Evolutionary conservation across 257 asterid genomes (phyloP).

Genomic region (Solanum paucissectum): DNA sequence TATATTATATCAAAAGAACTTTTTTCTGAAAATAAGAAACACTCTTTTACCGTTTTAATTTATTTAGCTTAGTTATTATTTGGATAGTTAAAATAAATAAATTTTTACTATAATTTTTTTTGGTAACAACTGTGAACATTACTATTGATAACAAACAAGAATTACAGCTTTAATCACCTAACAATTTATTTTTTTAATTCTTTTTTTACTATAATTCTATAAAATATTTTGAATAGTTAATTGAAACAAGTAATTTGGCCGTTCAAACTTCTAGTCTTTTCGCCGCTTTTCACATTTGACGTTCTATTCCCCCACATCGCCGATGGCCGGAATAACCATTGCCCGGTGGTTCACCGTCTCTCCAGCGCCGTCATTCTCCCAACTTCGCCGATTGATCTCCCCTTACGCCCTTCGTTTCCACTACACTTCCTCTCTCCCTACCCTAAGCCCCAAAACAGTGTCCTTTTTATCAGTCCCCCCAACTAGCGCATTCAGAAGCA

Average conservation of each 20-base stretch:
- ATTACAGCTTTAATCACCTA: no score
- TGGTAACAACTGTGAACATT: no score
- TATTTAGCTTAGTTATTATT: neutral
- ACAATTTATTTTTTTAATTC: no score
- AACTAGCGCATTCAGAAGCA: neutral
- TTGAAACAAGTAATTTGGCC: neutral
- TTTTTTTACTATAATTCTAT: no score
- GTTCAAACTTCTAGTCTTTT: no score
- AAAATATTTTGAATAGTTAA: no score
- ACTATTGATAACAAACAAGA: no score
- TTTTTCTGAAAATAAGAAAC: neutral
- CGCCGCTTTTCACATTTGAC: neutral
- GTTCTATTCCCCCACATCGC: neutral
- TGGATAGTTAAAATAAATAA: neutral
- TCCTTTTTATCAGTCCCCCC: neutral
- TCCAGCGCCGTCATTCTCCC: neutral
- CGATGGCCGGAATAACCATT: constrained; percentile 9
- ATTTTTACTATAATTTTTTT: no score
- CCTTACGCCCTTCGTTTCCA: neutral
- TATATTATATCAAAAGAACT: neutral
- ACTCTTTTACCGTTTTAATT: neutral
- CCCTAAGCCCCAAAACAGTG: neutral
- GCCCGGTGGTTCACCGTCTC: neutral
- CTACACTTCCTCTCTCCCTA: neutral
- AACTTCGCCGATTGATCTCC: neutral